phyloP scores from a whole-genome alignment of 2,329 filamentous ascomycete species.

The Westerdykella ornata region DNA sequence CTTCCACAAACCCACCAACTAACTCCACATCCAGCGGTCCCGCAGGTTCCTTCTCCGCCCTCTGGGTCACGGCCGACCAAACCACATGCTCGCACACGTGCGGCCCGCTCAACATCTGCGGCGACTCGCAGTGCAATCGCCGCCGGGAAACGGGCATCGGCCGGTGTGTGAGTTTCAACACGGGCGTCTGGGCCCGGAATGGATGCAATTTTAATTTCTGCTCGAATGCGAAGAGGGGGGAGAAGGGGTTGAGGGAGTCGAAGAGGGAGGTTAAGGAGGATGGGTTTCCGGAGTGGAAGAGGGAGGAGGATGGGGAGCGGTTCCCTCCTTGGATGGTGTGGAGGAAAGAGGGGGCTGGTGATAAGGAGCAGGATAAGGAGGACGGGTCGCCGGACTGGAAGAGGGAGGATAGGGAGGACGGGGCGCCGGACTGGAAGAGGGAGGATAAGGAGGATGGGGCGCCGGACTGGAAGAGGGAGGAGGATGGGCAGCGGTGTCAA shows the following conservation, averaged over 20 bases:
- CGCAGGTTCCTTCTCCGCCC: conserved; percentile 13
- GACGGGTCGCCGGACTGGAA: no score
- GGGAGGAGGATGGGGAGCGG: no score
- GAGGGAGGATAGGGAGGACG: no score
- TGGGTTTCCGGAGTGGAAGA: not conserved
- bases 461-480: no score
- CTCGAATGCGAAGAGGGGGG: conserved; percentile 5
- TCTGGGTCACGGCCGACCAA: conserved; percentile 13
- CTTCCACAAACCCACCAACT: not conserved
- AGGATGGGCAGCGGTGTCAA: no score
- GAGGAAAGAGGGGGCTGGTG: not conserved
- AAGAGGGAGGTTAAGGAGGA: not conserved
- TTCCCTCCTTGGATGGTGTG: conserved; percentile 9
- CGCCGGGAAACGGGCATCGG: conserved; percentile 6
- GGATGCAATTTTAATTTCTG: conserved; percentile 11
- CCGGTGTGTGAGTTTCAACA: conserved; percentile 10
- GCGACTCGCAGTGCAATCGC: conserved; percentile 9
- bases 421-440: no score
- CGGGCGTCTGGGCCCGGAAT: conserved; percentile 14
- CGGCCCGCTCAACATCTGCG: conserved; percentile 13
- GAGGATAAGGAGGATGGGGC: no score
- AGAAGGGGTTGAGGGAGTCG: not conserved
- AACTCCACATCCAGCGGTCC: conserved; percentile 6
- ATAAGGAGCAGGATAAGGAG: not conserved
- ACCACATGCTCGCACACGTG: conserved; percentile 10